A percentile compares a stretch with the other conserved stretches of the same genome.
Conservation (phyloP, 2,329 filamentous ascomycete genomes). For the Ascomycota sp. region DNA sequence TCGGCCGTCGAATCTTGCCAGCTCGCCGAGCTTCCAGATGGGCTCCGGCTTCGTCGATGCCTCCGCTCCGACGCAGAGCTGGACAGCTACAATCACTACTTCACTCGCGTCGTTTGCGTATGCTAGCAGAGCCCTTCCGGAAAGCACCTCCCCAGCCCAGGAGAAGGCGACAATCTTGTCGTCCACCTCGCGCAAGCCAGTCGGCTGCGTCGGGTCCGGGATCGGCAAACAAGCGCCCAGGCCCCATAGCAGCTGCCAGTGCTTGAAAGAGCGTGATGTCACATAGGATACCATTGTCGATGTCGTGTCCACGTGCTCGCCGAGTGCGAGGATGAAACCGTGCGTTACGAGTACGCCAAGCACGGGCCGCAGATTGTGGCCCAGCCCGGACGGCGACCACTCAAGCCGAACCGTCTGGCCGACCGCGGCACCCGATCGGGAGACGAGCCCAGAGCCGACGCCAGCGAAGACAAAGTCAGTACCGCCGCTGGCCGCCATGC, state of each 20-base stretch:
- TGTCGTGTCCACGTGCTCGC: conserved; percentile 19
- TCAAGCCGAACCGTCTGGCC: conserved; percentile 32
- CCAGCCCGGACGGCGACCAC: conserved; percentile 40
- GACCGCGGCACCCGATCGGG: conserved; percentile 26
- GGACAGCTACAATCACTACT: conserved; percentile 28
- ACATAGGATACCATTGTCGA: conserved; percentile 10
- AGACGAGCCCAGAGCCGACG: conserved; percentile 24
- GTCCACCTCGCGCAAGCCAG: conserved; percentile 14
- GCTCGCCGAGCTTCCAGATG: conserved; percentile 29
- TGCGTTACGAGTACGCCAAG: conserved; percentile 28
- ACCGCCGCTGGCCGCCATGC: conserved; percentile 5
- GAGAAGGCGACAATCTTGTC: conserved; percentile 30
- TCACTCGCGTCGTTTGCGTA: conserved; percentile 30
- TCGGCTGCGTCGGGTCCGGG: conserved; percentile 17
- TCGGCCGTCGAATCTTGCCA: conserved; percentile 24
- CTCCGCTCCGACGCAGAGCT: conserved; percentile 11
- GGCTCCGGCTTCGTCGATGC: conserved; percentile 8
- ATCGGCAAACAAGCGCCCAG: conserved; percentile 30
- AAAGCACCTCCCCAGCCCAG: conserved; percentile 25
- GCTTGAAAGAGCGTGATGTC: conserved; percentile 20
- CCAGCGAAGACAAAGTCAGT: conserved; percentile 17
- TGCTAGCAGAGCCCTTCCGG: conserved; percentile 24
- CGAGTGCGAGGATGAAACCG: conserved; percentile 29
- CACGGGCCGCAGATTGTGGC: conserved; percentile 30
- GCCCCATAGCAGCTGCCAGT: conserved; percentile 35